Evolutionary conservation across 2,329 filamentous ascomycete genomes (phyloP), one percentile per base, ranked within the genome.

Genomic region (Colletotrichum eremochloae): DNA sequence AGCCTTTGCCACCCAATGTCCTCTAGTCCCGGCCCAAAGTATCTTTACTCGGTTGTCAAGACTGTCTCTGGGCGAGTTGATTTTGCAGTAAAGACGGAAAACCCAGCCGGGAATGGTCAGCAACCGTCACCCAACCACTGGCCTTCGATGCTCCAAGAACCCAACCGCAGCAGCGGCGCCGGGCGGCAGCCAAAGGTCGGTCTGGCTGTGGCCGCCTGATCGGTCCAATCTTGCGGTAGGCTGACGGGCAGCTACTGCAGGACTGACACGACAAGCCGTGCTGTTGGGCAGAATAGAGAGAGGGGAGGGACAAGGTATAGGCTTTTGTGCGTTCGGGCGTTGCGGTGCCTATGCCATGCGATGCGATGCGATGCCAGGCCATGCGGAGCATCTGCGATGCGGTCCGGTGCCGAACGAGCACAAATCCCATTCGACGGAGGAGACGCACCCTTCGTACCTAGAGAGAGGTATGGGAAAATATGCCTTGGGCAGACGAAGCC

Each of bases 361-460:
- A 44, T 20, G 42, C 42, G n/a, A 36, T 36, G 42, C 31, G 15
- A 56, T 40, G 52, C 29, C 7, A 44, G 46, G 40, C 31, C 14
- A 60, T 65, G 38, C 50, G 18, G 38, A 38, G 3, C 40, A 46
- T 31, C 33, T 60, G 63, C 63, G 52, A 60, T 66, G 42, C 44
- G 63, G 63, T 36, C 40, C 63, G 63, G 55, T 15, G 63, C 63
- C 53, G 52, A 33, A 46, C 8, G 36, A 33, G 31, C 31, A 52
- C 42, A 20, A 29, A 38, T 60, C 55, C 63, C 52, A 67, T 67
- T 60, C 44, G 60, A n/a, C 60, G 31, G 38, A 38, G 29, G n/a
- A 8, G 14, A 60, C 63, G 42, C 42, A 3, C n/a, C 46, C 61
- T 31, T 29, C 12, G 24, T 36, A 64, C n/a, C 24, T 31, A 24